phyloP scores from a whole-genome alignment of 768 basidiomycete species.

The Pulveroboletus sp. region DNA sequence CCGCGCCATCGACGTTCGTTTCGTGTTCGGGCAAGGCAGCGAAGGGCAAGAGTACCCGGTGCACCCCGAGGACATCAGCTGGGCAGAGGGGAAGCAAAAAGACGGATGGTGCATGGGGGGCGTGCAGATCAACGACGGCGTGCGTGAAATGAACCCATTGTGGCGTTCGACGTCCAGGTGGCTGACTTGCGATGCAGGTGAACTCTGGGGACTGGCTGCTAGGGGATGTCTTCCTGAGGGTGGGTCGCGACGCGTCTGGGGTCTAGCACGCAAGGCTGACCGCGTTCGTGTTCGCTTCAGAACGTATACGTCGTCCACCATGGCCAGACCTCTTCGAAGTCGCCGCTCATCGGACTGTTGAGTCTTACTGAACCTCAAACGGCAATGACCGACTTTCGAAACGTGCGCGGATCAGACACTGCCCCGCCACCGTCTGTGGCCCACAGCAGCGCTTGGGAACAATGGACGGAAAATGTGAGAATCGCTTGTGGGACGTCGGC shows the following conservation, averaged over 20 bases:
- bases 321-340: constrained; percentile 34
- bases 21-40: constrained; percentile 41
- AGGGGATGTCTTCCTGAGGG: constrained; percentile 56
- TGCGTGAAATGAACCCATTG: constrained; percentile 19
- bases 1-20: constrained; percentile 41
- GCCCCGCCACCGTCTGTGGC: constrained; percentile 22
- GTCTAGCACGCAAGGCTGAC: neutral
- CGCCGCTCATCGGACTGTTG: constrained; percentile 45
- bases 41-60: constrained; percentile 38
- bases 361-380: constrained; percentile 38
- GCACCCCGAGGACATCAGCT: constrained; percentile 51
- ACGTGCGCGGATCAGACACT: constrained; percentile 41
- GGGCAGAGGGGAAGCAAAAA: constrained; percentile 38
- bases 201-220: constrained; percentile 58
- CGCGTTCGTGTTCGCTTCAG: constrained; percentile 25
- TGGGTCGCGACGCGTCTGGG: constrained; percentile 18
- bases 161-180: neutral
- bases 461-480: constrained; percentile 16
- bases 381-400: constrained; percentile 39
- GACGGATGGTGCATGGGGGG: constrained; percentile 56
- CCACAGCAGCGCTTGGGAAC: constrained; percentile 1
- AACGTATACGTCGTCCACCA: constrained; percentile 55
- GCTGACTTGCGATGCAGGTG: constrained; percentile 31
- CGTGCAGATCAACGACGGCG: constrained; percentile 50
- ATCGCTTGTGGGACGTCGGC: constrained; percentile 25